Base-by-base conservation (phyloP, 306 rosid species). In the Quercus aquifolioides region DNA sequence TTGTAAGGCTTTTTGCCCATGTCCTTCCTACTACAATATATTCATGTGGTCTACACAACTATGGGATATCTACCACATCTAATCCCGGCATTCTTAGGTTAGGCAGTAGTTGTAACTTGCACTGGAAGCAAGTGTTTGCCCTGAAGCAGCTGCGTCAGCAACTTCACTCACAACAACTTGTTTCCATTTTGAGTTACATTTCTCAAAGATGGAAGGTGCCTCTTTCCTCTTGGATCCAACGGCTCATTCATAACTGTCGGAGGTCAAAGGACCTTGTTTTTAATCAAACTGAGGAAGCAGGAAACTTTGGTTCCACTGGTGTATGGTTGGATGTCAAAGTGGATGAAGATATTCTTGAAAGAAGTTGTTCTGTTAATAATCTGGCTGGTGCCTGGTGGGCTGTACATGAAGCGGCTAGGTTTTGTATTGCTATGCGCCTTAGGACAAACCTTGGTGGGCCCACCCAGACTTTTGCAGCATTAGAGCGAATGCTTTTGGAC, bases 351-450 rank as follows among this genome's bases (percentile, higher is more conserved):
- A 75, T 91, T 69, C 94, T 94, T 82, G 89, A 83, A 85, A 85
- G 88, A 71, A 86, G 76, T 80, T 91, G 94, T 88, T 91, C 89
- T 57, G 89, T 91, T 84, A 94, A 91, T 85, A 87, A 78, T 84
- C 79, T 94, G 81, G 98, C 98, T 79, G 97, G 97, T 84, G 97
- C 88, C 63, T 94, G 94, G 97, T 94, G 98, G 98, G 97, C 96
- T 76, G 78, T 94, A 54, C 96, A 94, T 67, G 98, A 94, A 86
- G 94, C 97, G 49, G 97, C 98, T 74, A 88, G 97, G 84, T 94
- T 91, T 71, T 94, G 97, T 87, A 89, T 94, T 83, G 80, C 91
- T 41, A 81, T 90, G 78, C 94, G 98, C 38, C 92, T 94, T 79
- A 90, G 98, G 65, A 94, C 98, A 70, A 91, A 92, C 84, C 97